Base-by-base conservation (phyloP, 2,329 filamentous ascomycete species). In the Colletotrichum australisinense region DNA sequence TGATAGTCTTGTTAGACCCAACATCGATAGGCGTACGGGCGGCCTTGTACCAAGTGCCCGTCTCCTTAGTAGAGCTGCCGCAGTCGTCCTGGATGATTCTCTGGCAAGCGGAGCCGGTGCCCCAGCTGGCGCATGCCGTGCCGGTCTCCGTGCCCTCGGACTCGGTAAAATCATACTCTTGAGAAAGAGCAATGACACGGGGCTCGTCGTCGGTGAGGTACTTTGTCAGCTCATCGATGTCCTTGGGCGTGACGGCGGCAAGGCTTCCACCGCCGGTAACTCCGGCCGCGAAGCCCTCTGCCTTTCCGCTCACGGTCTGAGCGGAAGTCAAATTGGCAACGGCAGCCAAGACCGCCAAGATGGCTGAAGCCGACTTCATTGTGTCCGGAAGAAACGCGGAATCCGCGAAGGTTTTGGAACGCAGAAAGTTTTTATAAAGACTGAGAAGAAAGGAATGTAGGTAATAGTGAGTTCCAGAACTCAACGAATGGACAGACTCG, bases 241-340 rank as follows among this genome's bases (percentile, higher is more conserved):
- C 83, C 26, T 79, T 80, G 19, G 87, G 87, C 58, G 84, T 83
- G 0, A 76, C 75, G 6, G 86, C 81, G 14, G 84, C 79, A 16
- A 86, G 87, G 64, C 77, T 81, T 35, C 87, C 88, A 75, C 88
- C 88, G 52, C 88, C 88, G 38, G 88, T 90, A 1, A 87, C 85
- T 42, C 87, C 79, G 5, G 76, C 67, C 16, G 80, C 80, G 42
- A 81, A 81, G 26, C 80, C 80, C 35, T 80, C 78, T 3, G 80
- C 75, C 30, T 76, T 78, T 26, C 80, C 80, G 11, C 75, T 69
- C 19, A 81, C 79, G 49, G 55, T 60, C 55, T 72, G 69, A 19
- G 69, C 59, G n/a, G 56, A 53, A 11, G 69, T 26, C 32, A 70
- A 35, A 57, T 72, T 63, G 52, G 38, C 52, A 14, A 72, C 28